Base-by-base conservation (phyloP, 2,329 filamentous ascomycete genomes). In the Penicillium oxalicum region DNA sequence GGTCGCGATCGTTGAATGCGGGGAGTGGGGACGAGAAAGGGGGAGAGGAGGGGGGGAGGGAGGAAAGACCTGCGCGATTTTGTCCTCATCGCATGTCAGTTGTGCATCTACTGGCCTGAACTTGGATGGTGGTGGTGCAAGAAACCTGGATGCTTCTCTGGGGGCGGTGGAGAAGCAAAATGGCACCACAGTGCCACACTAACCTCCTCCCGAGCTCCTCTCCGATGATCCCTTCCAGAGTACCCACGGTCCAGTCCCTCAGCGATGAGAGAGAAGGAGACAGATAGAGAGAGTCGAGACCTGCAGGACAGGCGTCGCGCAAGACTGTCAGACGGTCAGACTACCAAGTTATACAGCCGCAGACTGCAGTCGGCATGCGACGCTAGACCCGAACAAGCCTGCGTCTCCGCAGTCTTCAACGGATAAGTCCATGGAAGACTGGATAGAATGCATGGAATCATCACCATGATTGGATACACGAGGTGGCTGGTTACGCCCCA, bases 51-150 rank as follows among this genome's bases (percentile, higher is more conserved):
- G 7, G 13, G 29, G n/a, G 13, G 42, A 44, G 43, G 29, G 33
- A 40, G 45, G 43, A 44, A 49, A 43, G 51, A 41, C 25, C 41
- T 53, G 51, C 51, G 51, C 51, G 48, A 53, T 51, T 53, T 53
- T 53, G 39, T 24, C 37, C 18, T 18, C 18, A 18, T 18, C 18
- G 18, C 18, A 18, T 18, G 18, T 18, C 18, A 18, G 18, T 18
- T 18, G 18, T 18, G 18, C 18, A 18, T 18, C 18, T 18, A 18
- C 18, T 18, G 18, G 18, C 18, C 18, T 18, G 18, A 18, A 18
- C 18, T 18, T 18, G 18, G 18, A 18, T 18, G 18, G 18, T 18
- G 18, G 18, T 18, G 18, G 18, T 18, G 18, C 18, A 18, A 18
- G 18, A 18, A 18, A 18, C 18, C 18, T 18, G 18, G 18, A 18